These are phyloP conservation scores for Odonthalia washingtoniensis DNA, from an alignment of 31 red algal genomes.

Conservation along the genomic window DNA sequence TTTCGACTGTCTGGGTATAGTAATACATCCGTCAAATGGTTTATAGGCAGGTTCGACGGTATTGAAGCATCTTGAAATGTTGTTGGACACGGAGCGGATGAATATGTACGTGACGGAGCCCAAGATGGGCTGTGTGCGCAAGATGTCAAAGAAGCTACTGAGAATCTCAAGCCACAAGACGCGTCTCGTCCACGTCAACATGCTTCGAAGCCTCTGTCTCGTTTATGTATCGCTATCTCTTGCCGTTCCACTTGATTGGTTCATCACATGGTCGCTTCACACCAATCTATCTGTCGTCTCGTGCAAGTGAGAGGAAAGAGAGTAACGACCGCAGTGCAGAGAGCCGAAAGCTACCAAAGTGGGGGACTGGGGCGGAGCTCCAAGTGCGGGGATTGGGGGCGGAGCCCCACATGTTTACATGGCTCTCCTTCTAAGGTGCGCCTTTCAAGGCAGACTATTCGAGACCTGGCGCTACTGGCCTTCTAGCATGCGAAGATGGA, in stretches of 20 bases:
- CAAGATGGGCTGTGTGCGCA: not conserved
- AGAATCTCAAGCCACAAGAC: not conserved
- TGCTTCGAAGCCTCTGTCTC: slow-evolving; percentile 2
- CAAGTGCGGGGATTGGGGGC: slow-evolving; percentile 18
- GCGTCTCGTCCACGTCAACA: not conserved
- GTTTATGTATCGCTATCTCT: not conserved
- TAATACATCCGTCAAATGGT: slow-evolving; percentile 3
- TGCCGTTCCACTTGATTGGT: not conserved
- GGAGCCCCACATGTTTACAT: not conserved
- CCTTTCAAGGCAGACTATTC: slow-evolving; percentile 17
- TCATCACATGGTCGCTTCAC: not conserved
- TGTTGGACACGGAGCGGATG: slow-evolving; percentile 33
- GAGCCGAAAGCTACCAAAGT: too few relatives aligned
- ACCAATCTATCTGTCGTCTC: not conserved
- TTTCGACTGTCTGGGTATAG: slow-evolving; percentile 23
- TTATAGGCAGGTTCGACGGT: not conserved
- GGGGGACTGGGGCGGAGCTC: too few relatives aligned
- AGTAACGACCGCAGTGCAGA: not conserved
- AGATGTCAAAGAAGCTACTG: slow-evolving; percentile 1
- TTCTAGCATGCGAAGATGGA: not conserved
- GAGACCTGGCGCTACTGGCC: slow-evolving; percentile 45
- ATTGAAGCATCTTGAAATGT: slow-evolving; percentile 17
- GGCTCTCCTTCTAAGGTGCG: slow-evolving; percentile 16
- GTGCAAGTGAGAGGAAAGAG: not conserved
- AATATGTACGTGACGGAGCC: not conserved